Evolutionary conservation across 495 filamentous ascomycete genomes (phyloP).

Genomic region (Parachaetomium inaequale): DNA sequence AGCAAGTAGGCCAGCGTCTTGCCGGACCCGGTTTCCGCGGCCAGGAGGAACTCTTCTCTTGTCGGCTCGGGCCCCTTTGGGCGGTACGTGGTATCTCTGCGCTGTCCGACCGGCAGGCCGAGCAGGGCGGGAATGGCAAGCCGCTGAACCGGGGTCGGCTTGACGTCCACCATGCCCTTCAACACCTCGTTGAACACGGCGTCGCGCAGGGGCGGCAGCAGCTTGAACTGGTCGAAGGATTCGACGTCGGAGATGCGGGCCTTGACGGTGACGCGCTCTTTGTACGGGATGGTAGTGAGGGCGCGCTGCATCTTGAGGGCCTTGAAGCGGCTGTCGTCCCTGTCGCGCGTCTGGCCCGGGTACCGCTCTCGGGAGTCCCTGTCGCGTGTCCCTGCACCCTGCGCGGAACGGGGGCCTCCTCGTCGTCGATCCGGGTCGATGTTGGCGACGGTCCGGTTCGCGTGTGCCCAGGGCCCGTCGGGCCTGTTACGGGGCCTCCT

Average conservation of each 20-base stretch:
- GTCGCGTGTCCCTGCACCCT: background rate
- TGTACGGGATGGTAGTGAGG: slow-evolving; percentile 69
- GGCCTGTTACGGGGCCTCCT: slow-evolving; percentile 38
- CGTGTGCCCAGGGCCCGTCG: slow-evolving; percentile 66
- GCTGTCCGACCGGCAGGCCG: slow-evolving; percentile 30
- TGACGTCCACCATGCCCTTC: slow-evolving; percentile 63
- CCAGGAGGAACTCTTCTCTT: slow-evolving; percentile 77
- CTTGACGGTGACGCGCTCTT: slow-evolving; percentile 65
- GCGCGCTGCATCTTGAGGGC: slow-evolving; percentile 93
- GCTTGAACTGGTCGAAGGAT: slow-evolving; percentile 73
- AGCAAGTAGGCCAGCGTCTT: slow-evolving; percentile 92
- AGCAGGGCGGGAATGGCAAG: slow-evolving; percentile 80
- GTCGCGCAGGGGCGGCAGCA: slow-evolving; percentile 69
- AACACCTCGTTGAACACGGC: slow-evolving; percentile 69
- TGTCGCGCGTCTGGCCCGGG: slow-evolving; percentile 27
- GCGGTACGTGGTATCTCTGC: background rate
- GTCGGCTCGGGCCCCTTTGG: slow-evolving; percentile 18
- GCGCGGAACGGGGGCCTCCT: slow-evolving; percentile 32
- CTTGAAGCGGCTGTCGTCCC: slow-evolving; percentile 53
- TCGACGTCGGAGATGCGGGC: slow-evolving; percentile 62
- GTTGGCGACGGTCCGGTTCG: slow-evolving; percentile 73
- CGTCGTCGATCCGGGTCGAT: slow-evolving; percentile 37
- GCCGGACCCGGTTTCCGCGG: slow-evolving; percentile 94
- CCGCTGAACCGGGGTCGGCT: slow-evolving; percentile 82
- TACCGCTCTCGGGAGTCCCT: slow-evolving; percentile 16